phyloP scores from a whole-genome alignment of 345 rosid genomes.

The Erucastrum elatum region DNA sequence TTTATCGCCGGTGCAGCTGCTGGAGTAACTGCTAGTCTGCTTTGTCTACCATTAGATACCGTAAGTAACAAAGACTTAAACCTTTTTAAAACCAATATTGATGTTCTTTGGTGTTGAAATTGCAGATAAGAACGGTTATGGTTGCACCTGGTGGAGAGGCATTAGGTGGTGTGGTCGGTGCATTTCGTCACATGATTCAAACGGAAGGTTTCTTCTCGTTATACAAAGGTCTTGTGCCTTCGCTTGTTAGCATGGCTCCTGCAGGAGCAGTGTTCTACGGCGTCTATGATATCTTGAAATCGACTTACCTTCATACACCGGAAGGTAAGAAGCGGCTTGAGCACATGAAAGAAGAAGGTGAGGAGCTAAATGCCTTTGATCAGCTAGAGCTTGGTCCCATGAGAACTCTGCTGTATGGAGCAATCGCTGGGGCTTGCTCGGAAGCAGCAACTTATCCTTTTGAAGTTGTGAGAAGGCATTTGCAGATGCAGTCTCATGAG shows the following conservation, averaged over 20 bases:
- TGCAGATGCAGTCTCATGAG: constrained; percentile 66
- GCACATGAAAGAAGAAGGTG: constrained; percentile 53
- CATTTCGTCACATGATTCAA: constrained; percentile 58
- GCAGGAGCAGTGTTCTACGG: constrained; percentile 77
- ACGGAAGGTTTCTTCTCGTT: constrained; percentile 77
- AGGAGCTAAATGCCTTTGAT: constrained; percentile 62
- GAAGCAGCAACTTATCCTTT: constrained; percentile 77
- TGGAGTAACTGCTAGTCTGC: constrained; percentile 66
- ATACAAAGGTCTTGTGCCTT: constrained; percentile 72
- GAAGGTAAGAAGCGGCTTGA: constrained; percentile 64
- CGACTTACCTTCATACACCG: constrained; percentile 63
- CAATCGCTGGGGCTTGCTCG: constrained; percentile 77
- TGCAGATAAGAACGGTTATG: constrained; percentile 48
- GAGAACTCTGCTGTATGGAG: constrained; percentile 68
- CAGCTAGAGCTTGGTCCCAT: constrained; percentile 77
- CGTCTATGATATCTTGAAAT: constrained; percentile 65
- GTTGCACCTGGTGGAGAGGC: constrained; percentile 81
- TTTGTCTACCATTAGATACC: constrained; percentile 75
- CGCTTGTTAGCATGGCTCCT: constrained; percentile 74
- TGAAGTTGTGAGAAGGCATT: constrained; percentile 74
- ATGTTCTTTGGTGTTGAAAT: too few species aligned
- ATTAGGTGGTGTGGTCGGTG: constrained; percentile 69
- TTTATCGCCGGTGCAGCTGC: constrained; percentile 81
- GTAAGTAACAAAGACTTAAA: constrained; percentile 37
- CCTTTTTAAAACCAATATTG: too few species aligned